Evolutionary conservation across 2,329 filamentous ascomycete species (phyloP).

Genomic region (Fusarium robinianum): DNA sequence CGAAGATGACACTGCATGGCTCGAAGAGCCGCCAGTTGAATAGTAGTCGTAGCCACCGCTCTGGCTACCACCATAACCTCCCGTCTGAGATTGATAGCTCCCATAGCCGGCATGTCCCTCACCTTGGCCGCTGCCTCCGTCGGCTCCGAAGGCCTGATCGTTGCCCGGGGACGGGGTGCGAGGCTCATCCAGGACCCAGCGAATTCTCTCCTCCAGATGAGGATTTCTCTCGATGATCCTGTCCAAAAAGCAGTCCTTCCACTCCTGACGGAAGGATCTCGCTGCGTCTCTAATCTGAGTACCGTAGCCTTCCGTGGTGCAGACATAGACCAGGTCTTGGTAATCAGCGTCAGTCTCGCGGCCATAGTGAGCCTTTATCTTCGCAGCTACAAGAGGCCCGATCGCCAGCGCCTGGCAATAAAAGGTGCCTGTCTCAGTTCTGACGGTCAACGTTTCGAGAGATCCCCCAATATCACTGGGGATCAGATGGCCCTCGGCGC

Average conservation of each 20-base stretch:
- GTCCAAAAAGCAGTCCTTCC: slow-evolving; percentile 5
- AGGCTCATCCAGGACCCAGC: not conserved
- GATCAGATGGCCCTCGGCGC: slow-evolving; percentile 3
- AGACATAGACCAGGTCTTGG: not conserved
- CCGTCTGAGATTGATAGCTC: too few species aligned
- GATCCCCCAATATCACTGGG: not conserved
- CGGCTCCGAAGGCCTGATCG: too few species aligned
- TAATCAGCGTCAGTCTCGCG: slow-evolving; percentile 1
- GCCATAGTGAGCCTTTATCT: slow-evolving; percentile 3
- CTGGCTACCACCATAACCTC: too few species aligned
- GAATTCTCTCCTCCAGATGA: not conserved
- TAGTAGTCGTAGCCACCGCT: too few species aligned
- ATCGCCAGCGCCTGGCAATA: not conserved
- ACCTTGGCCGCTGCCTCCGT: too few species aligned
- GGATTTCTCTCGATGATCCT: not conserved
- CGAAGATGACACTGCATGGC: too few species aligned
- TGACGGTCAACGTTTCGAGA: not conserved
- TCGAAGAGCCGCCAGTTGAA: too few species aligned
- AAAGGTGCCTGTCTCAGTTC: not conserved
- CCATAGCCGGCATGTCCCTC: too few species aligned
- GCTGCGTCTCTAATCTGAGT: not conserved
- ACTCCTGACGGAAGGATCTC: not conserved
- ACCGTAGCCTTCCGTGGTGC: not conserved
- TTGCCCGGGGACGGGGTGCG: too few species aligned
- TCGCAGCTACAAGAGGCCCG: slow-evolving; percentile 3